A percentile compares a stretch with the other conserved stretches of the same genome.
phyloP scores from a whole-genome alignment of 176 grass and related monocot species.

The Avena atlantica region DNA sequence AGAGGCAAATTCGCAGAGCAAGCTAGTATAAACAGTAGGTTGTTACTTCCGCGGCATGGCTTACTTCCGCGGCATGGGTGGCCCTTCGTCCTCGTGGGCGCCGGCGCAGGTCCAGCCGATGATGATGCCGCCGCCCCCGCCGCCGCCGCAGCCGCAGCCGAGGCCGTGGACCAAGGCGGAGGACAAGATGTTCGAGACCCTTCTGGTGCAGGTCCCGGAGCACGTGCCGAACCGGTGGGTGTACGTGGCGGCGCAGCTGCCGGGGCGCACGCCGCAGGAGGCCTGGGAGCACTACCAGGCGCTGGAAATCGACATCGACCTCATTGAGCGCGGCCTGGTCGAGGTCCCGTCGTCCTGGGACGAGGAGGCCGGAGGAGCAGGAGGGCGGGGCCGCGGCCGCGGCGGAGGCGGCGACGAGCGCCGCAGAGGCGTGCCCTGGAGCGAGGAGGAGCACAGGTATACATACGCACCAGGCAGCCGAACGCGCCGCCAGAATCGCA shows the following conservation, averaged over 20 bases:
- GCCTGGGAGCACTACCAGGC: constrained; percentile 66
- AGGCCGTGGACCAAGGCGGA: constrained; percentile 71
- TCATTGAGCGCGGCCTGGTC: constrained; percentile 82
- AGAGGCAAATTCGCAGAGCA: background rate
- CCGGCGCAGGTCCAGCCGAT: background rate
- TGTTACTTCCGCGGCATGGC: constrained; percentile 29
- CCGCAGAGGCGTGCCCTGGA: constrained; percentile 82
- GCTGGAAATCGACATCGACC: constrained; percentile 58
- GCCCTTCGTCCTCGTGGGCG: constrained; percentile 7
- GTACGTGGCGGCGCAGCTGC: constrained; percentile 64
- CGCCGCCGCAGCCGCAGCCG: background rate
- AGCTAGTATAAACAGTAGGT: background rate
- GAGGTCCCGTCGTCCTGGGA: constrained; percentile 52
- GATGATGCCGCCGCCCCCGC: background rate
- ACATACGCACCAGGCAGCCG: background rate
- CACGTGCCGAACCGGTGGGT: constrained; percentile 63
- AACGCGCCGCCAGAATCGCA: background rate
- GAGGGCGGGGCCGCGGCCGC: background rate
- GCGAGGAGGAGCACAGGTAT: constrained; percentile 86
- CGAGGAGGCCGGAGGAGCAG: background rate
- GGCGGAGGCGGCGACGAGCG: constrained; percentile 45
- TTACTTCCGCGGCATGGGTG: constrained; percentile 43
- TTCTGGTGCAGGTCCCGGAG: constrained; percentile 69
- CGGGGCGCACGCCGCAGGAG: constrained; percentile 58
- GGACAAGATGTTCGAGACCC: constrained; percentile 87